Conservation (phyloP, 2,329 filamentous ascomycete species). For the Botrytis fabae region DNA sequence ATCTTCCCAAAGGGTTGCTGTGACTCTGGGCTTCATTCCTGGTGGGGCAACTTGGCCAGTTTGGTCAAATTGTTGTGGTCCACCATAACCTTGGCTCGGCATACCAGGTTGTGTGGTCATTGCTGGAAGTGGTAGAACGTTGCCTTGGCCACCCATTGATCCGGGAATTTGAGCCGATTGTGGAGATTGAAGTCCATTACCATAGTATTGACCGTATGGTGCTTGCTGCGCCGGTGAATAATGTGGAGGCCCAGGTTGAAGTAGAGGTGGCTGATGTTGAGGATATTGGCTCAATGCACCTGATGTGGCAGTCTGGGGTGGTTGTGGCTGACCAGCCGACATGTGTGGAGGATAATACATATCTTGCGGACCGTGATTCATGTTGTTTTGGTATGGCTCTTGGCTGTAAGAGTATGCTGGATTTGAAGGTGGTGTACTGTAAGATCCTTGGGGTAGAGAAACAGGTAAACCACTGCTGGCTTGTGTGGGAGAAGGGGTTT, state of each 20-base stretch:
- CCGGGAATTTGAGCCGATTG: constrained; percentile 67
- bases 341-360: constrained; percentile 85
- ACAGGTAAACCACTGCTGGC: constrained; percentile 49
- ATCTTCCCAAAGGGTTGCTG: constrained; percentile 96
- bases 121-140: constrained; percentile 68
- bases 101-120: constrained; percentile 50
- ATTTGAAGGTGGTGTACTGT: constrained; percentile 40
- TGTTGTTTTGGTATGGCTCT: constrained; percentile 51
- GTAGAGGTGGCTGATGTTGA: constrained; percentile 70
- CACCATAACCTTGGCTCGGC: constrained; percentile 48
- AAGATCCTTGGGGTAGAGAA: constrained; percentile 43
- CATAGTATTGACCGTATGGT: constrained; percentile 70
- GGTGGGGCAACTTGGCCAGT: constrained; percentile 91
- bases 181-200: constrained; percentile 79
- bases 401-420: constrained; percentile 46
- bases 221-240: constrained; percentile 57
- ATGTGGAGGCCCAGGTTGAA: constrained; percentile 69
- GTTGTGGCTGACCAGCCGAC: constrained; percentile 72
- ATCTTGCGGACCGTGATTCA: constrained; percentile 81
- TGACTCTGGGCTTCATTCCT: constrained; percentile 94
- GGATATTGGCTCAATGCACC: constrained; percentile 72
- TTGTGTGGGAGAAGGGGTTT: constrained; percentile 73
- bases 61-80: constrained; percentile 65
- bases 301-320: constrained; percentile 75
- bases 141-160: constrained; percentile 64